Evolutionary conservation across 2,329 filamentous ascomycete genomes (phyloP), one percentile per base, ranked within the genome.

Genomic region (Trichophyton verrucosum): DNA sequence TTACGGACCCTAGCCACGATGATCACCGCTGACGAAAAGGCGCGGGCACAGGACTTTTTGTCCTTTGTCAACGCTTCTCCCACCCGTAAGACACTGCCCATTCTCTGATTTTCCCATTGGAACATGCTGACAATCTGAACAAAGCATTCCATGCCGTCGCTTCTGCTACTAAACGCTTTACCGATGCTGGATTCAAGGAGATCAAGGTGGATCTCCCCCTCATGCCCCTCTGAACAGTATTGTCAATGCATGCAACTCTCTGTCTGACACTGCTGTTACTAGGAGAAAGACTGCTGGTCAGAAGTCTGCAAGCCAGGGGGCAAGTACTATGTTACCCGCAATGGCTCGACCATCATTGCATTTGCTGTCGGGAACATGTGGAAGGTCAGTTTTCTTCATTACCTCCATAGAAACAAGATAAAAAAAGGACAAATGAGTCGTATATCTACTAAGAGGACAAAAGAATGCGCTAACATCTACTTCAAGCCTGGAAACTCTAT

Each of bases 41-140:
- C 65, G 53, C 64, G 64, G 60, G 89, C 89, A 60, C 78, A 87
- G 75, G 89, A 95, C 79, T 96, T 96, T 74, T 77, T 96, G 71
- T 87, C 89, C 76, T 96, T 96, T 77, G 86, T 96, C 73, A 95
- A 96, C 76, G 88, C 86, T 65, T 96, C 91, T 62, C 94, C 94
- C 11, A 95, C 91, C 59, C 92, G 91, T 96, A 81, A 68, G 84
- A 74, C 57, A 51, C 59, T 49, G 20, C 70, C 9, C 6, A 27
- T 24, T 11, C 38, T 40, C 59, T 47, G 13, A 27, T 22, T 13
- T 57, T 46, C 44, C 36, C 62, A n/a, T 56, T 59, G 56, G 11
- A 67, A 72, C 42, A 71, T 64, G 49, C 38, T 60, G 22, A 53
- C 49, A 11, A 5, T 53, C 22, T 8, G 22, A 53, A 13, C 60